Evolutionary conservation across 306 rosid genomes (phyloP).

Genomic region (Senna siamea): DNA sequence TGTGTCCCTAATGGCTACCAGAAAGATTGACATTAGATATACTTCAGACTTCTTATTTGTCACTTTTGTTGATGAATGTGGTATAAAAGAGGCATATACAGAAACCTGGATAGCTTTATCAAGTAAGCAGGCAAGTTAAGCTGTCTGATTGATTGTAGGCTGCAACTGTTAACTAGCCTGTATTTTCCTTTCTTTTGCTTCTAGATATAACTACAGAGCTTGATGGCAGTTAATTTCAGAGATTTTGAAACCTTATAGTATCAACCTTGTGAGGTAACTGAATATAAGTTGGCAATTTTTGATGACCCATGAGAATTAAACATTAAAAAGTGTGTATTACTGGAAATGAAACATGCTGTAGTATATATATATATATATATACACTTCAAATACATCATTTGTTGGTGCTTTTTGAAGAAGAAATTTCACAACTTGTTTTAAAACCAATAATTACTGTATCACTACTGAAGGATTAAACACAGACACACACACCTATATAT

Average conservation of each 20-base stretch:
- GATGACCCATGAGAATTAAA: background rate
- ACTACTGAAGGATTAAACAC: too few species aligned
- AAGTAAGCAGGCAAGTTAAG: slow-evolving; percentile 16
- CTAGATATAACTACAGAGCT: background rate
- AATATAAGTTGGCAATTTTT: slow-evolving; percentile 16
- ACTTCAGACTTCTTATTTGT: slow-evolving; percentile 5
- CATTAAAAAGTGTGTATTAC: background rate
- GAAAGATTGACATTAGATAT: background rate
- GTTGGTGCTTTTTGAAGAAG: slow-evolving; percentile 5
- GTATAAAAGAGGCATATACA: slow-evolving; percentile 8
- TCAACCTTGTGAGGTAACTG: slow-evolving; percentile 24
- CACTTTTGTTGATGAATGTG: background rate
- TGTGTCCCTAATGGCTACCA: background rate
- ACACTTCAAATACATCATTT: slow-evolving; percentile 5
- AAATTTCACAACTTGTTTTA: background rate
- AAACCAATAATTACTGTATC: background rate
- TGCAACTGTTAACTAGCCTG: background rate
- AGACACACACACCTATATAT: too few species aligned
- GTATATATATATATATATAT: slow-evolving; percentile 1
- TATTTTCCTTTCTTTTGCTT: slow-evolving; percentile 14
- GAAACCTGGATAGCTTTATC: slow-evolving; percentile 14
- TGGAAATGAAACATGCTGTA: slow-evolving; percentile 15
- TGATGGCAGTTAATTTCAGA: background rate
- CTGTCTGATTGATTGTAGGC: background rate
- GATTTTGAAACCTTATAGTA: background rate